Percentiles rank a stretch among this genome's conserved stretches.
Conservation (phyloP, 192 early-diverging fungal species). For the Coemansia sp. region DNA sequence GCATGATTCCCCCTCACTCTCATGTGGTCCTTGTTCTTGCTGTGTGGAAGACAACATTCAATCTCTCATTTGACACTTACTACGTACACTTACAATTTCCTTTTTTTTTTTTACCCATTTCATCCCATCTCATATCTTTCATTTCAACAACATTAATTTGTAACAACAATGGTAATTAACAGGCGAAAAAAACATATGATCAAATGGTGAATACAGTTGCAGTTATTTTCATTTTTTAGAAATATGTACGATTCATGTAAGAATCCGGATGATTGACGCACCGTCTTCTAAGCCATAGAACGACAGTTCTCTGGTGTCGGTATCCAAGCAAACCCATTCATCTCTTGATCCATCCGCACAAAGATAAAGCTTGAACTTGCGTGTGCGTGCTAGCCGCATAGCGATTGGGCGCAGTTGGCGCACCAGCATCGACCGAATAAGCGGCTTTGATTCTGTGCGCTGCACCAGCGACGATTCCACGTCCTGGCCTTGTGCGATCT, state of each 20-base stretch:
- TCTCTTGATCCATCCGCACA: background rate
- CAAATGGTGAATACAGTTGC: too few relatives aligned
- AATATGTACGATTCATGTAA: too few relatives aligned
- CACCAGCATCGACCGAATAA: constrained; percentile 38
- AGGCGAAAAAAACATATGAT: too few relatives aligned
- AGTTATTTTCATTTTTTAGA: too few relatives aligned
- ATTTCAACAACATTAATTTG: background rate
- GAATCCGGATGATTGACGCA: constrained; percentile 14
- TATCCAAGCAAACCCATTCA: constrained; percentile 22
- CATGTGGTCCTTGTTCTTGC: background rate
- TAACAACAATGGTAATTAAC: background rate
- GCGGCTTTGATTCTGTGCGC: constrained; percentile 2
- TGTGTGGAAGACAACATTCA: too few relatives aligned
- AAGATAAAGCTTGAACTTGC: constrained; percentile 8
- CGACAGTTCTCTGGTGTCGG: constrained; percentile 22
- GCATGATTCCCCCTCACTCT: too few relatives aligned
- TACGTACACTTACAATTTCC: background rate
- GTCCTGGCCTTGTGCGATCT: constrained; percentile 5
- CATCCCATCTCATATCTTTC: background rate
- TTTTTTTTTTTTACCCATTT: constrained; percentile 6
- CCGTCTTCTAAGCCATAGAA: constrained; percentile 35
- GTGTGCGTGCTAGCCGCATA: constrained; percentile 20
- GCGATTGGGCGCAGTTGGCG: constrained; percentile 33
- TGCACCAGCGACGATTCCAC: background rate
- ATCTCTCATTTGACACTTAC: too few relatives aligned